These are phyloP conservation scores for Ogataea paraovalis DNA, from an alignment of 805 yeast species.

Conservation along the genomic window DNA sequence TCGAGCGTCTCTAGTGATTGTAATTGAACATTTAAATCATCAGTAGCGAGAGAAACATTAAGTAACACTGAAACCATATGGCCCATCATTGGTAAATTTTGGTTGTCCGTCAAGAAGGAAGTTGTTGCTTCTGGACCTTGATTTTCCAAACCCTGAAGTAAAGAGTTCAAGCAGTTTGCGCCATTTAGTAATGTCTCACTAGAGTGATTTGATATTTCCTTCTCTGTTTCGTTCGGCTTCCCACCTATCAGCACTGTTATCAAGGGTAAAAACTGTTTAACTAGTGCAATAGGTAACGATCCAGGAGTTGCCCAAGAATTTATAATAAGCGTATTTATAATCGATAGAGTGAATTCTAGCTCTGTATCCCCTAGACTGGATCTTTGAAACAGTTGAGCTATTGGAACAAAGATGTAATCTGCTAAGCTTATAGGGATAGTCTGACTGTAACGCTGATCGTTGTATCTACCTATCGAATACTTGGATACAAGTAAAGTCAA, in stretches of 20 bases:
- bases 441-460: background rate
- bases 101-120: conserved; percentile 29
- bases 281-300: conserved; percentile 33
- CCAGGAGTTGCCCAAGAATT: conserved; percentile 45
- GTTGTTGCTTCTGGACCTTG: conserved; percentile 24
- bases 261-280: conserved; percentile 44
- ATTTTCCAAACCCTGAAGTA: conserved; percentile 31
- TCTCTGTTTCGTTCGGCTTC: conserved; percentile 33
- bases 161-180: conserved; percentile 25
- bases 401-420: conserved; percentile 60
- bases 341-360: conserved; percentile 41
- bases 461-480: background rate
- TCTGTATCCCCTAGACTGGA: conserved; percentile 42
- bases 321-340: conserved; percentile 40
- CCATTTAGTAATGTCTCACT: conserved; percentile 38
- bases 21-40: conserved; percentile 27
- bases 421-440: conserved; percentile 41
- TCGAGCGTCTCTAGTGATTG: conserved; percentile 33
- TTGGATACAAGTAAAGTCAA: conserved; percentile 14
- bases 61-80: conserved; percentile 44
- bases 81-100: conserved; percentile 42
- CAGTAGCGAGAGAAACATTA: conserved; percentile 29
- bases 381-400: conserved; percentile 49
- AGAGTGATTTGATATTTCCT: conserved; percentile 25
- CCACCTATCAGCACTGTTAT: conserved; percentile 46